Conservation (phyloP, 164 flowering plant species). For the Taxillus chinensis region DNA sequence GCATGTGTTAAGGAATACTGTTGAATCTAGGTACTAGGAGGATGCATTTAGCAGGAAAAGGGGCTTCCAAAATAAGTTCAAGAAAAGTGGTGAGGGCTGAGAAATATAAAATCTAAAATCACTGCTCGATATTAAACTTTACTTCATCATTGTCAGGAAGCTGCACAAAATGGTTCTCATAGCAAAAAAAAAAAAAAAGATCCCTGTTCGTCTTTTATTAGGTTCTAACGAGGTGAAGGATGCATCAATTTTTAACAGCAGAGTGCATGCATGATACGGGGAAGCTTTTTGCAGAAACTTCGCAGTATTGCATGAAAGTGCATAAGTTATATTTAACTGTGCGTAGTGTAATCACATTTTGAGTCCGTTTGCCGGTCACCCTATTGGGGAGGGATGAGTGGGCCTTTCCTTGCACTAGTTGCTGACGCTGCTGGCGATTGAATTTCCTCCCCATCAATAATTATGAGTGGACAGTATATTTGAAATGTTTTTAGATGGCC, state of each 20-base stretch:
- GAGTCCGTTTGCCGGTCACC: no score
- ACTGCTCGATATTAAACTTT: not conserved
- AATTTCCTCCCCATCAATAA: no score
- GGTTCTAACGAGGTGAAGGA: conserved; percentile 16
- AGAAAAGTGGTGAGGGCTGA: conserved; percentile 43
- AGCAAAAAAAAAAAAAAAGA: not conserved
- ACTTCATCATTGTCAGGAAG: not conserved
- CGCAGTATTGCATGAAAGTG: no score
- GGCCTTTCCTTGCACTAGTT: no score
- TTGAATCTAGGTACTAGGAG: conserved; percentile 32
- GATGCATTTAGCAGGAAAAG: conserved; percentile 90
- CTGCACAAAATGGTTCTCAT: not conserved
- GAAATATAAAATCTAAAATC: not conserved
- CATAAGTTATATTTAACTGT: no score
- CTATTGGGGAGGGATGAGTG: no score
- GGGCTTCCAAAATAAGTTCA: conserved; percentile 84
- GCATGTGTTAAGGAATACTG: no score
- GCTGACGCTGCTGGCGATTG: no score
- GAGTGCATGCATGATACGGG: conserved; percentile 16
- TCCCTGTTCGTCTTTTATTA: conserved; percentile 7
- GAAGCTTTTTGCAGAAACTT: conserved; percentile 6
- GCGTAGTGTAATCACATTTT: no score
- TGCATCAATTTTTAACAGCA: conserved; percentile 8
- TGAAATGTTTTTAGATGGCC: no score
- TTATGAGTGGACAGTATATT: no score